Percentiles rank a stretch among this genome's conserved stretches.
Evolutionary conservation across 192 early-diverging fungal species (phyloP).

Genomic region (Spinellus fusiger): DNA sequence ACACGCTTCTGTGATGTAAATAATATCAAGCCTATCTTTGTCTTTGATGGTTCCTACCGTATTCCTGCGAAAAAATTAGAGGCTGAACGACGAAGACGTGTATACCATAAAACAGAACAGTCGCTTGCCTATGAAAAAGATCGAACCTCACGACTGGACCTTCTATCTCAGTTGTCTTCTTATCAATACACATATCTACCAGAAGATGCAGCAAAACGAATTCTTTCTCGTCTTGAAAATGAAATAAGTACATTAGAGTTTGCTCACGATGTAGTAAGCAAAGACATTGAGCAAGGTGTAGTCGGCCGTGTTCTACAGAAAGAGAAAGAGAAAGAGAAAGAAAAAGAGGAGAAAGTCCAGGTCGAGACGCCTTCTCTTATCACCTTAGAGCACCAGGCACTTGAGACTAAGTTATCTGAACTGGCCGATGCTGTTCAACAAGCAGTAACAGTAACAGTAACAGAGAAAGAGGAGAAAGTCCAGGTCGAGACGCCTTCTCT

Average conservation of each 20-base stretch:
- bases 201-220: neutral
- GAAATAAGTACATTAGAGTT: neutral
- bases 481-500: no score
- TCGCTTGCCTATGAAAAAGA: conserved; percentile 34
- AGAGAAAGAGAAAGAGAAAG: no score
- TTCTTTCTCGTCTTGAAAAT: neutral
- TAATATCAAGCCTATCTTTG: conserved; percentile 58
- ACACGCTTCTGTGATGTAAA: conserved; percentile 38
- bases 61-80: conserved; percentile 50
- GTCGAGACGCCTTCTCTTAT: no score
- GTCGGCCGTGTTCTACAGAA: no score
- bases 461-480: neutral
- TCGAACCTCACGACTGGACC: conserved; percentile 29
- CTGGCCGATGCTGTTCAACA: no score
- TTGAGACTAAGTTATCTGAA: neutral
- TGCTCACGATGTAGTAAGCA: neutral
- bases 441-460: no score
- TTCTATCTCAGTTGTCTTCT: neutral
- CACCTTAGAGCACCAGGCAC: no score
- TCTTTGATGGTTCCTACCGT: conserved; percentile 58
- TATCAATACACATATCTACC: neutral
- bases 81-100: conserved; percentile 20
- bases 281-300: no score
- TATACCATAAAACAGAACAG: conserved; percentile 21
- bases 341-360: neutral